phyloP scores from a whole-genome alignment of 2,329 filamentous ascomycete genomes.

The Hymenoscyphus linearis region DNA sequence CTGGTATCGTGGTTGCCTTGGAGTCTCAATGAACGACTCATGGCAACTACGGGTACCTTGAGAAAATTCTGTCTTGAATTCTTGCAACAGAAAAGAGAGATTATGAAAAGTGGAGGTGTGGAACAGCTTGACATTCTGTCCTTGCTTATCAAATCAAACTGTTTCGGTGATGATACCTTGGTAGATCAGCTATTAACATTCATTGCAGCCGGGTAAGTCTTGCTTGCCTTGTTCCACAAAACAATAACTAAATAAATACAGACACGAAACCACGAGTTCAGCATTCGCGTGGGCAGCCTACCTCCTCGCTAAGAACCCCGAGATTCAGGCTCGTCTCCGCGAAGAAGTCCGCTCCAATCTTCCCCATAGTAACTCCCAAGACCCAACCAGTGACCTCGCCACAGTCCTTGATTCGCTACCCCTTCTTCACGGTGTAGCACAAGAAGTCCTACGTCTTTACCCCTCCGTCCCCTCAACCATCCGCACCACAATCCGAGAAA shows the following conservation, averaged over 20 bases:
- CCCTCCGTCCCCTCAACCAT: constrained; percentile 61
- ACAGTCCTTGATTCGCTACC: constrained; percentile 56
- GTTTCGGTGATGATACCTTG: constrained; percentile 70
- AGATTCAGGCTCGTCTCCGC: constrained; percentile 53
- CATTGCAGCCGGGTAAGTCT: constrained; percentile 59
- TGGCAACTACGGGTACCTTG: constrained; percentile 49
- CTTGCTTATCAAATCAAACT: constrained; percentile 68
- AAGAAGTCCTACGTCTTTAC: constrained; percentile 63
- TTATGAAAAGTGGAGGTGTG: constrained; percentile 41
- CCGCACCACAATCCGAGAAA: constrained; percentile 52
- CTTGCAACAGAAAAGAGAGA: constrained; percentile 61
- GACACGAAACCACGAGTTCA: constrained; percentile 73
- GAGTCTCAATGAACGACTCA: constrained; percentile 60
- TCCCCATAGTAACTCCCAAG: constrained; percentile 30
- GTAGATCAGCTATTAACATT: constrained; percentile 87
- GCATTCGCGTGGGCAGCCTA: constrained; percentile 67
- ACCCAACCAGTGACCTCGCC: constrained; percentile 36
- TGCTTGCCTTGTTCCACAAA: no score
- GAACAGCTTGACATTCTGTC: constrained; percentile 68
- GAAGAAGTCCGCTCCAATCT: constrained; percentile 48
- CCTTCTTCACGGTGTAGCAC: constrained; percentile 60
- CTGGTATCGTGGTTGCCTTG: constrained; percentile 60
- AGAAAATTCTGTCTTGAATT: constrained; percentile 61
- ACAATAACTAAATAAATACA: background rate
- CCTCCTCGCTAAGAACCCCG: constrained; percentile 52